A percentile compares a stretch with the other conserved stretches of the same genome.
Evolutionary conservation across 768 basidiomycete genomes (phyloP).

Genomic region (Lactarius vividus): DNA sequence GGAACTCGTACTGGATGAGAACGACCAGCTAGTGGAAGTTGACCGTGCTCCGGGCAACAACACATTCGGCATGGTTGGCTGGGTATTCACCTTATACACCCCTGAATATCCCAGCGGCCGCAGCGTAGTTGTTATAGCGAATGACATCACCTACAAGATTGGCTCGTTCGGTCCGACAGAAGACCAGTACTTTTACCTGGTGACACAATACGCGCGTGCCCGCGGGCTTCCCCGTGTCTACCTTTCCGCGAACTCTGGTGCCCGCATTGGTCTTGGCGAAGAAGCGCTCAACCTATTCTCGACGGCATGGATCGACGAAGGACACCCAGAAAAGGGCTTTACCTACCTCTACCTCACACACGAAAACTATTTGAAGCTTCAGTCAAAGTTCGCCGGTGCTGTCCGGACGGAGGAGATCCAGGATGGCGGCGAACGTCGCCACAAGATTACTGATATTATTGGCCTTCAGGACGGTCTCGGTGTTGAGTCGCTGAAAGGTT

Average conservation of each 20-base stretch:
- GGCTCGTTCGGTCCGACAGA: slow-evolving; percentile 96
- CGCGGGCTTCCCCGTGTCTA: slow-evolving; percentile 93
- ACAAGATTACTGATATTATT: slow-evolving; percentile 95
- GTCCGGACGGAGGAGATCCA: slow-evolving; percentile 83
- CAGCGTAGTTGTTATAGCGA: slow-evolving; percentile 85
- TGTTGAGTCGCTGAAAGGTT: slow-evolving; percentile 93
- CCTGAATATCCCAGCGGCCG: slow-evolving; percentile 92
- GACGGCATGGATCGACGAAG: slow-evolving; percentile 83
- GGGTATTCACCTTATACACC: slow-evolving; percentile 90
- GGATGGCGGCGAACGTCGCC: slow-evolving; percentile 80
- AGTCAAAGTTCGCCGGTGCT: slow-evolving; percentile 76
- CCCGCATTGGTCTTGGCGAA: slow-evolving; percentile 93
- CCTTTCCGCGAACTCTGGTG: slow-evolving; percentile 98
- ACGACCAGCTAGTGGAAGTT: slow-evolving; percentile 87
- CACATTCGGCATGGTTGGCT: slow-evolving; percentile 95
- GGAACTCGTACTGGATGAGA: slow-evolving; percentile 92
- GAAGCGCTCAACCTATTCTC: slow-evolving; percentile 87
- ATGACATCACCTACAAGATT: slow-evolving; percentile 98
- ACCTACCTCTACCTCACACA: slow-evolving; percentile 94
- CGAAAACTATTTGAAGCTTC: slow-evolving; percentile 84
- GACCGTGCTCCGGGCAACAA: slow-evolving; percentile 93
- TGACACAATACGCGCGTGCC: slow-evolving; percentile 87
- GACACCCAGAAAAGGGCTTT: slow-evolving; percentile 90
- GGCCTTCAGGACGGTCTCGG: slow-evolving; percentile 97
- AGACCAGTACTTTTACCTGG: slow-evolving; percentile 95